Conservation (phyloP, 139 green algal species). For the Tetratostichococcus sp. region DNA sequence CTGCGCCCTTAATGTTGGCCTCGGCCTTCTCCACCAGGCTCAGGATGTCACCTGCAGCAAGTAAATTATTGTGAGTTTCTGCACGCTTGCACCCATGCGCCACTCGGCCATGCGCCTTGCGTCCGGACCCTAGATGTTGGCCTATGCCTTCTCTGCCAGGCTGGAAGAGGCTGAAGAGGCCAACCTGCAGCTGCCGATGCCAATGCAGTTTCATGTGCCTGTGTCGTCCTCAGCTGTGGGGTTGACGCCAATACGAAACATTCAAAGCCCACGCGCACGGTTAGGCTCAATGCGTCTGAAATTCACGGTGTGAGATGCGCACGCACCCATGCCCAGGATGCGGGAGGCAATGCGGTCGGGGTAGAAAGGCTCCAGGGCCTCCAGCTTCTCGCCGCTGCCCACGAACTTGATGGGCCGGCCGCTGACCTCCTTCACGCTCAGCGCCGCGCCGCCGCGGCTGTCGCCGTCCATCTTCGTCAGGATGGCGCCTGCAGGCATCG, state of each 20-base stretch:
- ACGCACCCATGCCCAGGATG: constrained; percentile 72
- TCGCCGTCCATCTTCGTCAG: constrained; percentile 99
- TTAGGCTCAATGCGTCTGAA: too few species aligned
- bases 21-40: constrained; percentile 93
- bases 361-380: constrained; percentile 96
- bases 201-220: background rate
- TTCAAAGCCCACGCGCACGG: too few species aligned
- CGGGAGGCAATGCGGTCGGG: constrained; percentile 90
- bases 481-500: constrained; percentile 72
- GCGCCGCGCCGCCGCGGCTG: constrained; percentile 87
- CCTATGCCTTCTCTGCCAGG: constrained; percentile 91
- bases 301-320: too few species aligned
- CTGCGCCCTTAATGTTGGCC: constrained; percentile 76
- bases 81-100: too few species aligned
- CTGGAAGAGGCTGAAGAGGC: too few species aligned
- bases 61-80: background rate
- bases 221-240: too few species aligned
- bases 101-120: constrained; percentile 55
- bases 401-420: constrained; percentile 98
- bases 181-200: too few species aligned
- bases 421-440: constrained; percentile 85
- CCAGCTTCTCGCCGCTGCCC: constrained; percentile 94
- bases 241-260: too few species aligned
- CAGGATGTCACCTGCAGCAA: constrained; percentile 74
- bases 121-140: constrained; percentile 78